A percentile compares a stretch with the other conserved stretches of the same genome.
Conservation (phyloP, 129 eudicot genomes). For the Helichrysum umbraculigerum region DNA sequence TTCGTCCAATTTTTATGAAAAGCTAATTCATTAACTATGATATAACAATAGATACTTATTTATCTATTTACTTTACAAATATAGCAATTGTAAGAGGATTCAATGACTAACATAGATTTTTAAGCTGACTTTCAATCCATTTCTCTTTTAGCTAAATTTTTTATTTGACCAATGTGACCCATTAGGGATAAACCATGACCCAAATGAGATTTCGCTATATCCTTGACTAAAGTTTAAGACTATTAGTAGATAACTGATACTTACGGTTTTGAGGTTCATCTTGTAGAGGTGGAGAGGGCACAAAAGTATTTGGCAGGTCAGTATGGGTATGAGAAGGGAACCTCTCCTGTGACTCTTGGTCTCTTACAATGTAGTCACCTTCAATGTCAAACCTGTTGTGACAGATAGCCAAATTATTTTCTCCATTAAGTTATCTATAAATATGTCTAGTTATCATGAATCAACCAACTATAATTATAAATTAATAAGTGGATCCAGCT, state of each 20-base stretch:
- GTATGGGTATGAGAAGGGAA: conserved; percentile 45
- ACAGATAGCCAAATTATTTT: conserved; percentile 2
- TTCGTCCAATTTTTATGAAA: not conserved
- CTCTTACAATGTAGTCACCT: conserved; percentile 74
- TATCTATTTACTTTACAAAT: not conserved
- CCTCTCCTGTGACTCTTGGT: conserved; percentile 54
- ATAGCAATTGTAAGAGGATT: not conserved
- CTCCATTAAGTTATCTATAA: conserved; percentile 4
- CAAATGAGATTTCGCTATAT: not conserved
- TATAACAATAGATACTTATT: not conserved
- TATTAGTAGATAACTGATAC: conserved; percentile 5
- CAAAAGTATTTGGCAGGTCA: conserved; percentile 43
- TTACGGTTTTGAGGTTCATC: conserved; percentile 53
- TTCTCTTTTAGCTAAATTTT: not conserved
- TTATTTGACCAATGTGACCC: not conserved
- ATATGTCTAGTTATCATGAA: not conserved
- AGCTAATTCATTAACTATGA: not conserved
- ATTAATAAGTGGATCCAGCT: not conserved
- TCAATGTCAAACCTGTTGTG: conserved; percentile 79
- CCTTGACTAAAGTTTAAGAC: not conserved
- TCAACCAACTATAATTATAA: not conserved
- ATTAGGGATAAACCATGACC: conserved; percentile 4
- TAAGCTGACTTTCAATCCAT: not conserved
- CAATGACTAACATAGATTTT: not conserved
- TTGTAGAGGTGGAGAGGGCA: conserved; percentile 71